Evolutionary conservation across 2,329 filamentous ascomycete species (phyloP), one percentile per base, ranked within the genome.

Genomic region (Phoma sp.): DNA sequence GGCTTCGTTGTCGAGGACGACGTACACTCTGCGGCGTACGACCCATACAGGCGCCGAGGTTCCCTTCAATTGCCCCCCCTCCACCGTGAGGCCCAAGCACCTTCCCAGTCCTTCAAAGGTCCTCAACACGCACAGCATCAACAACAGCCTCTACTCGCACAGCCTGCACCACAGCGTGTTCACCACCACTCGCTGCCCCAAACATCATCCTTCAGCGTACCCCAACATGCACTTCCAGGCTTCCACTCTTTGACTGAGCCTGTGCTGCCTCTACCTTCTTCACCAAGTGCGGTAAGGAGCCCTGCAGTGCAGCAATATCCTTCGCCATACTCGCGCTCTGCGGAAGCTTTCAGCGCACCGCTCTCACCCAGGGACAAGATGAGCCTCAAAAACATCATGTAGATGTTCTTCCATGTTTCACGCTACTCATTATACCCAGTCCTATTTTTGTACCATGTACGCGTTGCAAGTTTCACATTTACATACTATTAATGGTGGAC

Each of bases 1-100:
- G 75, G 63, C 58, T 80, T 64, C 62, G 76, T 65, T 60, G 72
- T 58, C 56, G 73, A 73, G 10, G 73, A 74, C 41, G 73, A 75
- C 37, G 63, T 70, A 22, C 64, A 67, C 44, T 56, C 63, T 8
- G 43, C 60, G 8, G 56, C 58, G 2, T 69, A 65, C 51, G 67
- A 73, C 29, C 38, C 41, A 1, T 71, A 68, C 56, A 65, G 63
- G 50, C 65, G 70, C 25, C 66, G 69, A 15, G 65, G 64, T 32
- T 73, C 73, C 12, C 60, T 74, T 6, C 72, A 75, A 43, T 61
- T 75, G 6, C 73, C 73, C 31, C 72, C 72, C 35, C 63, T 74
- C 6, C 58, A 68, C 27, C 69, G 64, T 27, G 65, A 69, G 38
- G 57, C 53, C 32, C 62, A 64, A 17, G 50, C 57, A n/a, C 36